Base-by-base conservation (phyloP, 345 rosid species). In the Sisymbrium irio region DNA sequence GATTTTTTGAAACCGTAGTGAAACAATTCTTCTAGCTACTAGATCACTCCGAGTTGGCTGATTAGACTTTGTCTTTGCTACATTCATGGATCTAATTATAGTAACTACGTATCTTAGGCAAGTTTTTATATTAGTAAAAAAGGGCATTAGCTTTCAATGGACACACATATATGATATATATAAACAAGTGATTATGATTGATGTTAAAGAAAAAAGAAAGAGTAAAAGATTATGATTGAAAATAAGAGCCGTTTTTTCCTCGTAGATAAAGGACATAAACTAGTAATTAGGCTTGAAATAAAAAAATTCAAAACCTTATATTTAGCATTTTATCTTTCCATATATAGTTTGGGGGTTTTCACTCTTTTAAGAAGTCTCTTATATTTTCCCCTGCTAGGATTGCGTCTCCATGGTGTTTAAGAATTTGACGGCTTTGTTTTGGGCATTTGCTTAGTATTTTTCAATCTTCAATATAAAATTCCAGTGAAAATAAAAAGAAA, bases 181-280 rank as follows among this genome's bases (percentile, higher is more conserved):
- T 55, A 28, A 61, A 4, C 7, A 40, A 14, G 4, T 53, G 55
- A 33, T 62, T 51, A 61, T 27, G 67, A 37, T 27, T 53, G 33
- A 51, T 25, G 56, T n/a, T 51, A 22, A 51, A 7, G 5, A 33
- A 33, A 6, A 33, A 33, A 5, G 4, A 22, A 20, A 20, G 15
- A 25, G 9, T 11, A 12, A 51, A 51, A 11, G 56, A 12, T 25
- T 33, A 33, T 33, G 62, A 57, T 54, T 62, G 19, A 20, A 14
- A 41, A 50, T 30, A 63, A 72, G 41, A 63, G 64, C 71, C 69
- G 70, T 63, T 72, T 27, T 25, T 42, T 15, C 9, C 18, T 62
- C 33, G 36, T 62, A 53, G 44, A 39, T 3, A 72, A 62, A 3
- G 53, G 51, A 47, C 53, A 18, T 46, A 25, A 28, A 28, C 32